Evolutionary conservation across 805 yeast species (phyloP).

Genomic region (Pichia rugopelliculosa): DNA sequence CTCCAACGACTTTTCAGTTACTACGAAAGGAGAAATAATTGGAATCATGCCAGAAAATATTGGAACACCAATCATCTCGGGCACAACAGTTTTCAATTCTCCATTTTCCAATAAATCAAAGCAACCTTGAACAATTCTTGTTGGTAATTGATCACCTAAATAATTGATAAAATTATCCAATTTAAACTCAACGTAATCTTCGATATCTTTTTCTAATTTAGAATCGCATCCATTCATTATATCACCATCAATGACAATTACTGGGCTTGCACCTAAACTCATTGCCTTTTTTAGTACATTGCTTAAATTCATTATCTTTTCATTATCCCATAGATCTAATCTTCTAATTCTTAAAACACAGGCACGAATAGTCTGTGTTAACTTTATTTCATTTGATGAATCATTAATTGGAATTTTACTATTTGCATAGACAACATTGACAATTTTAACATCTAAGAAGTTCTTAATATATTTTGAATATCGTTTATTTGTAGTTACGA

Average conservation of each 20-base stretch:
- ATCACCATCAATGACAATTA: constrained; percentile 47
- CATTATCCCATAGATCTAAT: constrained; percentile 21
- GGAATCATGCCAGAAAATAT: constrained; percentile 45
- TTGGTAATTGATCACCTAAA: constrained; percentile 4
- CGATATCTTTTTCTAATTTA: constrained; percentile 7
- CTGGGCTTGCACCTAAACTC: constrained; percentile 58
- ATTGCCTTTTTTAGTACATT: constrained; percentile 9
- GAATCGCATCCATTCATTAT: constrained; percentile 17
- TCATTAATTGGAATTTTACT: background rate
- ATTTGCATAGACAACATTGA: constrained; percentile 5
- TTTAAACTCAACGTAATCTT: constrained; percentile 16
- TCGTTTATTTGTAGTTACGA: constrained; percentile 21
- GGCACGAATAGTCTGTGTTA: constrained; percentile 38
- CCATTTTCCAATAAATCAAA: constrained; percentile 26
- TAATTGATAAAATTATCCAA: background rate
- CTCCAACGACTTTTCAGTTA: constrained; percentile 27
- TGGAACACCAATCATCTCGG: constrained; percentile 35
- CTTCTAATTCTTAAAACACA: constrained; percentile 50
- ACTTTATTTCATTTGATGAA: constrained; percentile 21
- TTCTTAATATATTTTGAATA: constrained; percentile 29
- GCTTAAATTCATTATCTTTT: constrained; percentile 2
- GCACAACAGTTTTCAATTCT: constrained; percentile 22
- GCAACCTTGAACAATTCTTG: constrained; percentile 30
- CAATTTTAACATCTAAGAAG: constrained; percentile 18
- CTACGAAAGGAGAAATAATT: constrained; percentile 51